These are phyloP conservation scores for Hordeum vulgare DNA, from an alignment of 176 grass and related monocot genomes.

Conservation along the genomic window DNA sequence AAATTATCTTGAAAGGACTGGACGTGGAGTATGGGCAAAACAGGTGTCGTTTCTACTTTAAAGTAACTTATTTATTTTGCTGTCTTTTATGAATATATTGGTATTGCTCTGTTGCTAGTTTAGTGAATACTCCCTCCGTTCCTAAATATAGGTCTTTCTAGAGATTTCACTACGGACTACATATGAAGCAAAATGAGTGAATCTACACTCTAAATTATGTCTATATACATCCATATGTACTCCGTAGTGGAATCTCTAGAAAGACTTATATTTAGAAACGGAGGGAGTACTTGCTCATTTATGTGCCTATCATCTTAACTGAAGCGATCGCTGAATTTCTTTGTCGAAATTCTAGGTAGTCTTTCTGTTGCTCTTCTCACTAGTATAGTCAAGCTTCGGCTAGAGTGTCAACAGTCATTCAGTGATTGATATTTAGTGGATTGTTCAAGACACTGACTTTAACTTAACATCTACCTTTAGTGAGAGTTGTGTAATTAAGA, in stretches of 20 bases:
- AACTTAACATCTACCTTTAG: neutral
- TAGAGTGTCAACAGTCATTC: neutral
- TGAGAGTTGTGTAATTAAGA: neutral
- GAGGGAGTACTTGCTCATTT: neutral
- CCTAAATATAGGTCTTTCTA: no score
- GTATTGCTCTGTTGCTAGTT: neutral
- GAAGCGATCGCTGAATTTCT: neutral
- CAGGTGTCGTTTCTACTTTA: slow-evolving; percentile 43
- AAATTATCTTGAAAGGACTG: slow-evolving; percentile 97
- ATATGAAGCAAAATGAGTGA: no score
- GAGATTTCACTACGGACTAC: no score
- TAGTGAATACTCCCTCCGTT: no score
- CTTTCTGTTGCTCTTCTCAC: neutral
- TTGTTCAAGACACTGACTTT: neutral
- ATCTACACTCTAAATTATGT: no score
- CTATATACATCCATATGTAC: no score
- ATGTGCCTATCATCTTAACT: neutral
- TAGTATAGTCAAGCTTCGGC: neutral
- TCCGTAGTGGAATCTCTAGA: no score
- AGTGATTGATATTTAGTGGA: neutral
- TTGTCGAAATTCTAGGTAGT: neutral
- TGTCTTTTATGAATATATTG: neutral
- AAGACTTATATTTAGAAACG: no score
- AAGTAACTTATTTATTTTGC: neutral
- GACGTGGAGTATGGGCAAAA: slow-evolving; percentile 77